These are phyloP conservation scores for Alnus glutinosa DNA, from an alignment of 306 rosid species.

Conservation along the genomic window DNA sequence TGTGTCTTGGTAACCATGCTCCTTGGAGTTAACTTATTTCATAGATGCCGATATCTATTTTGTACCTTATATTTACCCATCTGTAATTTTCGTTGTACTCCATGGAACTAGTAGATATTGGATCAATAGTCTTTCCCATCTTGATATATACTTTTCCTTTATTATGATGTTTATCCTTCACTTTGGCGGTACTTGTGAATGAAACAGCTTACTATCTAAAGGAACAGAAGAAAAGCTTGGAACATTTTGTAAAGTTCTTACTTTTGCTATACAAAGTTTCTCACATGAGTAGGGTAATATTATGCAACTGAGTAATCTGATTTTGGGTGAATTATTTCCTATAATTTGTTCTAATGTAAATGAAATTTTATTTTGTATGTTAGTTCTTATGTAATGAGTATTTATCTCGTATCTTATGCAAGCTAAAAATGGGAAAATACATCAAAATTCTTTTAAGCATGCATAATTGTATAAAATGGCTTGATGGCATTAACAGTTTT, in stretches of 20 bases:
- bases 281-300: background rate
- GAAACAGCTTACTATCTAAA: background rate
- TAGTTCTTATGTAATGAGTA: conserved; percentile 11
- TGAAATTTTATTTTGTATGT: background rate
- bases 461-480: background rate
- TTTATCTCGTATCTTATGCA: background rate
- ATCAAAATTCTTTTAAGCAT: background rate
- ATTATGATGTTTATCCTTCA: background rate
- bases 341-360: background rate
- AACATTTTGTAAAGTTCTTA: background rate
- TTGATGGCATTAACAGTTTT: background rate
- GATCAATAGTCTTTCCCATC: background rate
- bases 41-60: background rate
- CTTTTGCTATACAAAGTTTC: background rate
- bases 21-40: background rate
- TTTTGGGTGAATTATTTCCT: background rate
- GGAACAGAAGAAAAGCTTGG: background rate
- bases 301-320: background rate
- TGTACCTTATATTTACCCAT: background rate
- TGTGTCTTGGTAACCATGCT: background rate
- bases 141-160: background rate
- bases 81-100: background rate
- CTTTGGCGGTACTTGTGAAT: background rate
- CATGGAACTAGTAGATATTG: background rate
- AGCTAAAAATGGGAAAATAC: background rate